Percentiles rank a stretch among this genome's conserved stretches.
phyloP scores from a whole-genome alignment of 805 yeast species.

The Starmerella gropengiesseri region DNA sequence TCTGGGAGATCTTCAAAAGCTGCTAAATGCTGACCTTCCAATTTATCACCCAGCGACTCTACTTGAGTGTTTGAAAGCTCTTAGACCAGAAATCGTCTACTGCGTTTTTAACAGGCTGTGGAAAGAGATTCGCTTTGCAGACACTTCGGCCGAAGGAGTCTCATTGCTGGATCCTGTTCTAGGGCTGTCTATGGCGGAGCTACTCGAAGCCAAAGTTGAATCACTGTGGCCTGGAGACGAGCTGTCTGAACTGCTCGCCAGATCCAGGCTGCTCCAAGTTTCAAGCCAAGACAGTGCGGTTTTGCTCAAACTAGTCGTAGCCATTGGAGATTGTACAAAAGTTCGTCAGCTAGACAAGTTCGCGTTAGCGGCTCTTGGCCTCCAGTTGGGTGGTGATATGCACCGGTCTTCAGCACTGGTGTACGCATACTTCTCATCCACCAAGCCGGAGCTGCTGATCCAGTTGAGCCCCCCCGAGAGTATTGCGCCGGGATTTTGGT shows the following conservation, averaged over 20 bases:
- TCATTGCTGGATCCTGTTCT: not conserved
- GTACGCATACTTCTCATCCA: constrained; percentile 80
- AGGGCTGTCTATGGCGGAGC: not conserved
- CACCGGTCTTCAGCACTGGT: constrained; percentile 31
- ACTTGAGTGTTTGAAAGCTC: constrained; percentile 60
- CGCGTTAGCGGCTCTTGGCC: constrained; percentile 5
- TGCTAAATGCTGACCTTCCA: constrained; percentile 42
- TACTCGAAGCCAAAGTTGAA: not conserved
- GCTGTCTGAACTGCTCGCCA: not conserved
- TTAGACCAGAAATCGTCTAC: constrained; percentile 45
- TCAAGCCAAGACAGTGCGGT: not conserved
- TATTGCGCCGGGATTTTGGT: constrained; percentile 38
- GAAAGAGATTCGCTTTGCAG: constrained; percentile 6
- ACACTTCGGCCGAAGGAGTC: constrained; percentile 1
- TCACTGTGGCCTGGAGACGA: not conserved
- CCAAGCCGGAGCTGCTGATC: constrained; percentile 55
- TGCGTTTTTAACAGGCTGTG: constrained; percentile 36
- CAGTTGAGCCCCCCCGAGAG: constrained; percentile 12
- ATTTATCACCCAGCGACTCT: constrained; percentile 82
- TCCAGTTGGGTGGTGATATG: not conserved
- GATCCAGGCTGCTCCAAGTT: not conserved
- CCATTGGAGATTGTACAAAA: not conserved
- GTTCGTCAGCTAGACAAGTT: constrained; percentile 1
- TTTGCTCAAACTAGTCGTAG: not conserved
- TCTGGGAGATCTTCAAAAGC: not conserved